Conservation (phyloP, 768 basidiomycete genomes). For the Kwoniella sp. region DNA sequence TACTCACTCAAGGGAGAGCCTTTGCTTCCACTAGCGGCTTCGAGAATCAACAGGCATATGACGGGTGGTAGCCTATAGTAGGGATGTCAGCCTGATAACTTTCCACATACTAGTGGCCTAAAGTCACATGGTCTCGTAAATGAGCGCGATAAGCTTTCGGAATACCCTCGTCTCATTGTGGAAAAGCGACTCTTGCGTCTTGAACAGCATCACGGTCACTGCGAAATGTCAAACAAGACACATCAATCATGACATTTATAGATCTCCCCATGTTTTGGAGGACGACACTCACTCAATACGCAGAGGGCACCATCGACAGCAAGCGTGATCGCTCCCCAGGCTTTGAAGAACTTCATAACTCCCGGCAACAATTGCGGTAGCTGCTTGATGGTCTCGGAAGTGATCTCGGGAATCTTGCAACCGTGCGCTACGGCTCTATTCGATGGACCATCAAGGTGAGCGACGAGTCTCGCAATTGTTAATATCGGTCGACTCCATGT, state of each 20-base stretch:
- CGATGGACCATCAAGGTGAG: not conserved
- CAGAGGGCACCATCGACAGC: constrained; percentile 15
- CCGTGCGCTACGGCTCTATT: constrained; percentile 16
- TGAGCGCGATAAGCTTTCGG: constrained; percentile 17
- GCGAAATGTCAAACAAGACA: not conserved
- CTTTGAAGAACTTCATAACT: constrained; percentile 12
- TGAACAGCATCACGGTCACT: constrained; percentile 18
- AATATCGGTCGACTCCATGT: too few relatives aligned
- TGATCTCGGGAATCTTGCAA: constrained; percentile 11
- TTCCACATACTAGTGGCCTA: too few relatives aligned
- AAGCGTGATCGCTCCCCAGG: constrained; percentile 17
- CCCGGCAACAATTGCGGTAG: constrained; percentile 4
- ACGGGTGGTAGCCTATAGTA: constrained; percentile 12
- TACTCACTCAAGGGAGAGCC: constrained; percentile 17
- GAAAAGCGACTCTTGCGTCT: constrained; percentile 16
- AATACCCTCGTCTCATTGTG: constrained; percentile 12
- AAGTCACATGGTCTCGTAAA: constrained; percentile 18
- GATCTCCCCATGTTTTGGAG: too few relatives aligned
- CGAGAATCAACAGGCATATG: constrained; percentile 15
- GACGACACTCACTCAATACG: constrained; percentile 7
- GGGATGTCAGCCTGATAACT: not conserved
- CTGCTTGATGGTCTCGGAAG: constrained; percentile 3
- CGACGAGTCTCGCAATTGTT: too few relatives aligned
- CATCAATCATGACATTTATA: too few relatives aligned
- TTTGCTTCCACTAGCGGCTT: constrained; percentile 13